Percentiles rank a stretch among this genome's conserved stretches.
Evolutionary conservation across 179 eudicot genomes (phyloP).

Genomic region (Patellifolia procumbens): DNA sequence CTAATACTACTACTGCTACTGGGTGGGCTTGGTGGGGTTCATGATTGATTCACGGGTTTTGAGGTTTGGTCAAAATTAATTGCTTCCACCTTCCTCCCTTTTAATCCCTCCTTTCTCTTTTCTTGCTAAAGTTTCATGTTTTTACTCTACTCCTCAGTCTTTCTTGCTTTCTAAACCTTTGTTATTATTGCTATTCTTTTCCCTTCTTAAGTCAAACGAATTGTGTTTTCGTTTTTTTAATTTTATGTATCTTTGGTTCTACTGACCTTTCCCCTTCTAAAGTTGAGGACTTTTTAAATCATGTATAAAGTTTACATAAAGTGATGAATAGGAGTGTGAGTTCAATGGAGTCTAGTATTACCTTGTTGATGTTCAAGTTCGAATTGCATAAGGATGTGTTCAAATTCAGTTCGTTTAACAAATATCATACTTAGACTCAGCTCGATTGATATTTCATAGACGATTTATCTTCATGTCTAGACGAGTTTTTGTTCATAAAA

Average conservation of each 20-base stretch:
- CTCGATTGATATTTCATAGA: no score
- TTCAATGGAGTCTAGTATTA: no score
- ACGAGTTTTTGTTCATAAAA: no score
- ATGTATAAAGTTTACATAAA: no score
- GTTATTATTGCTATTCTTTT: background rate
- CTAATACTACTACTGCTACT: background rate
- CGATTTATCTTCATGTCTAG: no score
- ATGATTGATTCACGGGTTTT: constrained; percentile 22
- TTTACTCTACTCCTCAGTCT: background rate
- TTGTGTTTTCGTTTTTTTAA: background rate
- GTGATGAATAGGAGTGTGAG: no score
- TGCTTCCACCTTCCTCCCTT: constrained; percentile 12
- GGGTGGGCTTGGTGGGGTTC: background rate
- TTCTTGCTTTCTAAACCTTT: background rate
- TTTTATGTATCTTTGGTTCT: background rate
- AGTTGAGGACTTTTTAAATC: background rate
- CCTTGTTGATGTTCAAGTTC: no score
- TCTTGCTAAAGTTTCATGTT: background rate
- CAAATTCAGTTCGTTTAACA: no score
- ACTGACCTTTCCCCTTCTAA: background rate
- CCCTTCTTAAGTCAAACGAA: background rate
- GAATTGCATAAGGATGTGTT: no score
- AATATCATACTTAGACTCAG: no score
- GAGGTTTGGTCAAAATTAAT: constrained; percentile 18
- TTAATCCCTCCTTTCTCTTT: constrained; percentile 12